Evolutionary conservation across 2,329 filamentous ascomycete genomes (phyloP).

Genomic region (Huntiella decipiens): DNA sequence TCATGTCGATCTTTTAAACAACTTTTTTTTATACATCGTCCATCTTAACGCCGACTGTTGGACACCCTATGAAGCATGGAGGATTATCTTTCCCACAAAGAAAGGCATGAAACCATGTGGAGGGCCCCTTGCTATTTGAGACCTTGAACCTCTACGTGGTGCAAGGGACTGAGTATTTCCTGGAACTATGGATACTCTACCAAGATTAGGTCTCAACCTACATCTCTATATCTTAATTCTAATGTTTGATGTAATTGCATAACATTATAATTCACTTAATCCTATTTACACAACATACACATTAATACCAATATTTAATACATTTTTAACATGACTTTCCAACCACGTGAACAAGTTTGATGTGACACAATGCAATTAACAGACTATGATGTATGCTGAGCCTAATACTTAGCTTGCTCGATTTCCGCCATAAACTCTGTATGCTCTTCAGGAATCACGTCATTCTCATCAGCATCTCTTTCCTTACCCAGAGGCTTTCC

Average conservation of each 20-base stretch:
- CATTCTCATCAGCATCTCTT: neutral
- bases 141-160: conserved; percentile 15
- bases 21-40: conserved; percentile 14
- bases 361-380: too few relatives aligned
- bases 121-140: conserved; percentile 14
- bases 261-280: conserved; percentile 2
- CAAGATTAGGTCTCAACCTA: conserved; percentile 8
- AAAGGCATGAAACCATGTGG: conserved; percentile 12
- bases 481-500: conserved; percentile 21
- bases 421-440: neutral
- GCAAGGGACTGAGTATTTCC: conserved; percentile 12
- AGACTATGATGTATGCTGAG: too few relatives aligned
- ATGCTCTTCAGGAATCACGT: neutral
- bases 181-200: neutral
- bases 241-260: neutral
- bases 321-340: too few relatives aligned
- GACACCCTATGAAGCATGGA: conserved; percentile 16
- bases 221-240: conserved; percentile 1
- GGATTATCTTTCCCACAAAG: conserved; percentile 5
- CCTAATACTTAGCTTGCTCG: too few relatives aligned
- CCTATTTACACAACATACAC: neutral
- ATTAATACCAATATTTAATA: too few relatives aligned
- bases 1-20: conserved; percentile 2
- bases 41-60: conserved; percentile 21
- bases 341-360: too few relatives aligned